These are phyloP conservation scores for Dendrobium nobile DNA, from an alignment of 106 monocot genomes.

Conservation along the genomic window DNA sequence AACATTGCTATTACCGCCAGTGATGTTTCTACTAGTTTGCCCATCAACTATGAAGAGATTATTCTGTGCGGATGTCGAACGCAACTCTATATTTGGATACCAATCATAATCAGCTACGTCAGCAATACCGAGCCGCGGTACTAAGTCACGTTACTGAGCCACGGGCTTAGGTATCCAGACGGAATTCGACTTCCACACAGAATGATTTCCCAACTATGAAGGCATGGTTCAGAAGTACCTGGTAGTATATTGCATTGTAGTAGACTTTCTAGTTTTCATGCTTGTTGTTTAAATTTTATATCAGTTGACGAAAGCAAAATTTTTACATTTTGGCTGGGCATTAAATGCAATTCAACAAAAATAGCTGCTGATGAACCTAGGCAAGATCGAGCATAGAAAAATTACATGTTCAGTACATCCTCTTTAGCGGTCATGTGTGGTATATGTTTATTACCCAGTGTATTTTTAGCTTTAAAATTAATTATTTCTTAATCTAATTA, in stretches of 20 bases:
- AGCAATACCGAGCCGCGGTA: no score
- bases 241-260: constrained; percentile 22
- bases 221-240: constrained; percentile 69
- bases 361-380: neutral
- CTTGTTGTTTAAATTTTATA: neutral
- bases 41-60: constrained; percentile 25
- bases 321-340: neutral
- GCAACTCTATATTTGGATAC: no score
- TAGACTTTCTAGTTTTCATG: neutral
- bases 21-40: constrained; percentile 36
- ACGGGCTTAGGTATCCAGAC: no score
- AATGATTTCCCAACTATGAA: constrained; percentile 9
- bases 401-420: neutral
- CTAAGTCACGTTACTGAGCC: no score
- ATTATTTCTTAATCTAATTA: no score
- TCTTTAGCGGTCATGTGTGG: neutral
- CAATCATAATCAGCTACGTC: no score
- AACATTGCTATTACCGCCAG: constrained; percentile 59
- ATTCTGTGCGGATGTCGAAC: no score
- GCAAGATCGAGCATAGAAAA: neutral
- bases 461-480: no score
- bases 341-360: neutral
- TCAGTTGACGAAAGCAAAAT: neutral
- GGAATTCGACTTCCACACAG: no score
- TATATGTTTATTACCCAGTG: neutral